Evolutionary conservation across 371 early-diverging fungal species (phyloP).

Genomic region (Mucor circinelloides): DNA sequence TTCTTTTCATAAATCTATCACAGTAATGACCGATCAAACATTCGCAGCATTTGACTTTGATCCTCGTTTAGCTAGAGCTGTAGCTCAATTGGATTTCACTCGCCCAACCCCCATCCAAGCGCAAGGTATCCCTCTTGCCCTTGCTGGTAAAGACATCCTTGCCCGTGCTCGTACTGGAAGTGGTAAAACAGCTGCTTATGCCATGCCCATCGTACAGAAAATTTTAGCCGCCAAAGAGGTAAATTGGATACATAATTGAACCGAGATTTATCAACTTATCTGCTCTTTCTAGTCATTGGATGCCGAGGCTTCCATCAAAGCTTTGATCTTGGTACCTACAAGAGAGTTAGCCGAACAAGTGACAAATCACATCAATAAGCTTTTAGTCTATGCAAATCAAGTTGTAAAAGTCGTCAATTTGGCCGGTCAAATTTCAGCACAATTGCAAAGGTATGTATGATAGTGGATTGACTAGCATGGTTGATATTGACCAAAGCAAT

Average conservation of each 20-base stretch:
- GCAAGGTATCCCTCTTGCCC: conserved; percentile 91
- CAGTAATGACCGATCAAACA: conserved; percentile 29
- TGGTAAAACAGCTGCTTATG: conserved; percentile 99
- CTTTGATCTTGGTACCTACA: conserved; percentile 91
- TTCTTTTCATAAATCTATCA: background rate
- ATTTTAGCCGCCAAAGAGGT: conserved; percentile 76
- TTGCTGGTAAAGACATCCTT: conserved; percentile 95
- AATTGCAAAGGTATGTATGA: conserved; percentile 62
- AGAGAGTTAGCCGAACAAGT: conserved; percentile 97
- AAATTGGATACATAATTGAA: conserved; percentile 4
- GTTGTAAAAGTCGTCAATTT: conserved; percentile 72
- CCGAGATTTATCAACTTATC: background rate
- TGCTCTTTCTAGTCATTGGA: conserved; percentile 12
- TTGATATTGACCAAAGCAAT: background rate
- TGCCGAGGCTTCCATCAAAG: conserved; percentile 32
- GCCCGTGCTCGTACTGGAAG: conserved; percentile 99
- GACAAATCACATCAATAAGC: conserved; percentile 68
- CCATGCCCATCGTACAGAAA: conserved; percentile 92
- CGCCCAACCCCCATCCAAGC: conserved; percentile 96
- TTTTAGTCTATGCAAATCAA: conserved; percentile 74
- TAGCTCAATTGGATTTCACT: conserved; percentile 76
- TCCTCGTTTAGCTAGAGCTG: conserved; percentile 83
- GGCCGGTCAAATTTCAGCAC: conserved; percentile 65
- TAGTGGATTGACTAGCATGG: background rate
- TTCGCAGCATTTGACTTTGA: conserved; percentile 78